A percentile compares a stretch with the other conserved stretches of the same genome.
Evolutionary conservation across 2,329 filamentous ascomycete genomes (phyloP).

Genomic region (Diaporthe sp.): DNA sequence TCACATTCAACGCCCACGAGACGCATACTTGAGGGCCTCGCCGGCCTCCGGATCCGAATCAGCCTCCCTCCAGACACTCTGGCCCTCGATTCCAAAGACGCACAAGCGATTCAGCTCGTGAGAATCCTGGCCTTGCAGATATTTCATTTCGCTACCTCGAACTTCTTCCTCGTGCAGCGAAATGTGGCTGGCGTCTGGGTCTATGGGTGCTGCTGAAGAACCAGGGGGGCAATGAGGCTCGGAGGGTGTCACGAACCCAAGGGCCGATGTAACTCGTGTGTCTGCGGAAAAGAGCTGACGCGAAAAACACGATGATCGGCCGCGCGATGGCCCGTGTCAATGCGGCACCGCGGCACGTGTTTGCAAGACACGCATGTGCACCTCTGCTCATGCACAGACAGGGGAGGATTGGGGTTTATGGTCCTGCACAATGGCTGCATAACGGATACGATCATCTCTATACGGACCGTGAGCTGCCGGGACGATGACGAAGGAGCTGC

Average conservation of each 20-base stretch:
- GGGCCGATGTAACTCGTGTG: not conserved
- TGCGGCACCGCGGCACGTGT: slow-evolving; percentile 1
- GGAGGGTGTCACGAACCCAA: slow-evolving; percentile 8
- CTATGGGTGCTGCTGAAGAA: not conserved
- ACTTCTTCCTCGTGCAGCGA: not conserved
- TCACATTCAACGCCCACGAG: not conserved
- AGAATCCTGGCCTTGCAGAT: not conserved
- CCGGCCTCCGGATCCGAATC: slow-evolving; percentile 10
- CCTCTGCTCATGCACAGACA: not conserved
- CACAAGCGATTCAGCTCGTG: slow-evolving; percentile 3
- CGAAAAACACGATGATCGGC: not conserved
- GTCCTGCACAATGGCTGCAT: not conserved
- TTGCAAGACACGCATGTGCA: not conserved
- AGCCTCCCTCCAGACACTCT: not conserved
- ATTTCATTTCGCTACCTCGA: not conserved
- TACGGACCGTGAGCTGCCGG: not conserved
- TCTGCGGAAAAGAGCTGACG: not conserved
- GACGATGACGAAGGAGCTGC: not conserved
- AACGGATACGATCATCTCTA: not conserved
- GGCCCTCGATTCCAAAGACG: not conserved
- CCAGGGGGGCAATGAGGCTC: not conserved
- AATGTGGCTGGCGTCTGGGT: not conserved
- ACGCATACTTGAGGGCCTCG: not conserved
- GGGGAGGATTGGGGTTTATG: not conserved
- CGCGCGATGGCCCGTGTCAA: not conserved